Conservation (phyloP, 805 yeast species). For the Lachancea lanzarotensis region DNA sequence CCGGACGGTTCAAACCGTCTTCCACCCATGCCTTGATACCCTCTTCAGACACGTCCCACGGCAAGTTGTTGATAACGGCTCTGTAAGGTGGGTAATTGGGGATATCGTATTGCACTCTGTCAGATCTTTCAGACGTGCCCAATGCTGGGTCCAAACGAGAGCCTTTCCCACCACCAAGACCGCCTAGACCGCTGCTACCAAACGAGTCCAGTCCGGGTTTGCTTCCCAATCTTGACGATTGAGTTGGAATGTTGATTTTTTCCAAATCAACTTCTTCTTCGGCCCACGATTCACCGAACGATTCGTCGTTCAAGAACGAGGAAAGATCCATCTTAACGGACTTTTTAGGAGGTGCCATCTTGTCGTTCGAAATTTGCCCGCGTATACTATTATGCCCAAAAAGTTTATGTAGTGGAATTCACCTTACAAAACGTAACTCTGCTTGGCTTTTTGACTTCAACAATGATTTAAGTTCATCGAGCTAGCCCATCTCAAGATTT, state of each 20-base stretch:
- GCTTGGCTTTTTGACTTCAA: background rate
- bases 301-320: constrained; percentile 73
- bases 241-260: constrained; percentile 49
- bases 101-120: constrained; percentile 68
- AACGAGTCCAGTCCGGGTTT: constrained; percentile 28
- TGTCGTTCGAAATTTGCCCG: constrained; percentile 7
- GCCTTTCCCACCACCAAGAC: constrained; percentile 27
- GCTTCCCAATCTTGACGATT: constrained; percentile 20
- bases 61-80: constrained; percentile 82
- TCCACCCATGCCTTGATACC: constrained; percentile 56
- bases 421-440: background rate
- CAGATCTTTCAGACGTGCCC: constrained; percentile 32
- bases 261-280: constrained; percentile 74
- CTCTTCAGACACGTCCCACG: constrained; percentile 71
- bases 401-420: too few species aligned
- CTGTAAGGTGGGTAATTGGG: constrained; percentile 91
- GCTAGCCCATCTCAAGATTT: background rate
- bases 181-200: too few species aligned
- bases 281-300: constrained; percentile 75
- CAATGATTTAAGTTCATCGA: background rate
- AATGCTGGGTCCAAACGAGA: constrained; percentile 36
- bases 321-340: constrained; percentile 76
- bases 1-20: constrained; percentile 43
- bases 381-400: too few species aligned
- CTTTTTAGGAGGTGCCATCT: constrained; percentile 59